phyloP scores from a whole-genome alignment of 2,329 filamentous ascomycete genomes.

The Fusarium bactridioides region DNA sequence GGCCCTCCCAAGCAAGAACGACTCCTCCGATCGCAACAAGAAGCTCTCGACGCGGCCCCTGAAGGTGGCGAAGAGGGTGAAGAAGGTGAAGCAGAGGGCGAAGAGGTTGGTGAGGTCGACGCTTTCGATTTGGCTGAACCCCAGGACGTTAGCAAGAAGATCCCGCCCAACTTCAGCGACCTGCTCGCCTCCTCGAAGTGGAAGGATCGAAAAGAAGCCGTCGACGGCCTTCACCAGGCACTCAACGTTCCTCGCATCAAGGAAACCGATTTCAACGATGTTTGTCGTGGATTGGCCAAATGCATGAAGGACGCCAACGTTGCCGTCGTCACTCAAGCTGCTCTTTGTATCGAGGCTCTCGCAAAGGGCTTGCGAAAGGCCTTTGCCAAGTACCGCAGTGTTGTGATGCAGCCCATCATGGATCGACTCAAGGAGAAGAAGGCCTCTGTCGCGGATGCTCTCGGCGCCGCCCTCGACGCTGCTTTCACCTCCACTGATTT shows the following conservation, averaged over 20 bases:
- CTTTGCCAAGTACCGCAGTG: conserved; percentile 82
- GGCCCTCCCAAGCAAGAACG: conserved; percentile 88
- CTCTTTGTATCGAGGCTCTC: conserved; percentile 88
- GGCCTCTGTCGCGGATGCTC: conserved; percentile 82
- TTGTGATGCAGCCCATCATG: conserved; percentile 88
- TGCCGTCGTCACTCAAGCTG: conserved; percentile 89
- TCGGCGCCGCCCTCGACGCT: conserved; percentile 83
- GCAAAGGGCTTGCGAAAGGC: conserved; percentile 82
- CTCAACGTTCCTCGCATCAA: conserved; percentile 91
- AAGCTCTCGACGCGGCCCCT: conserved; percentile 74
- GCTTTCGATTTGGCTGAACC: conserved; percentile 84
- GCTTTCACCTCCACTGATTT: conserved; percentile 73
- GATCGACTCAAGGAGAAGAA: conserved; percentile 99
- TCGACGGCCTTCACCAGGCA: conserved; percentile 79
- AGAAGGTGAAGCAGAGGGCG: conserved; percentile 61
- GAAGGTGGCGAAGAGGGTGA: conserved; percentile 67
- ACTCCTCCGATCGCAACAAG: conserved; percentile 88
- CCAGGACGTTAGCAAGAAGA: conserved; percentile 82
- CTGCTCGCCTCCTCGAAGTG: conserved; percentile 90
- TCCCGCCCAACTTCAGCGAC: conserved; percentile 84
- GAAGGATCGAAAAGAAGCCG: conserved; percentile 96
- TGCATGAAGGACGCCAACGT: conserved; percentile 99
- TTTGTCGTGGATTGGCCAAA: conserved; percentile 86
- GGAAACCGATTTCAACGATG: conserved; percentile 86
- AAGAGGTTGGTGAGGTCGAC: conserved; percentile 72